These are phyloP conservation scores for Sugiyamaella grinbergsii DNA, from an alignment of 1,139 yeast species.

Conservation along the genomic window DNA sequence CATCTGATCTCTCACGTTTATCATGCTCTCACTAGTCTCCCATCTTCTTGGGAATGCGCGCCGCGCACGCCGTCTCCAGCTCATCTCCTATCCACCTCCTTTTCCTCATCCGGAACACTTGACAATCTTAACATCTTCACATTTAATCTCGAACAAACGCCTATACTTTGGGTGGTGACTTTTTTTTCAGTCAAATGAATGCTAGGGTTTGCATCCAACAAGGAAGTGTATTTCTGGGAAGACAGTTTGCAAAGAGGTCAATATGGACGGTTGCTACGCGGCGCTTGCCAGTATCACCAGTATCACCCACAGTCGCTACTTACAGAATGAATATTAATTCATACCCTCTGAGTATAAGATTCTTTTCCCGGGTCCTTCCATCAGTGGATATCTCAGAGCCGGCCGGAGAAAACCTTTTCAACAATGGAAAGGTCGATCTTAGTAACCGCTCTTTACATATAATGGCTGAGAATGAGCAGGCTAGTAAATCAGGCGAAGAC, in stretches of 20 bases:
- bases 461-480: slow-evolving; percentile 1
- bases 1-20: background rate
- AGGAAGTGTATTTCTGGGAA: background rate
- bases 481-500: background rate
- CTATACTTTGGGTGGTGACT: background rate
- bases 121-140: background rate
- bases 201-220: slow-evolving; percentile 6
- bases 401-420: slow-evolving; percentile 1
- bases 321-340: background rate
- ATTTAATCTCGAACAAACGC: background rate
- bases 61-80: slow-evolving; percentile 2
- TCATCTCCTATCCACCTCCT: background rate
- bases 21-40: too few relatives aligned
- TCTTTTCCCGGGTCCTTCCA: slow-evolving; percentile 2
- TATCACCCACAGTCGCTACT: background rate
- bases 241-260: background rate
- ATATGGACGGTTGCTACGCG: background rate
- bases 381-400: slow-evolving; percentile 6
- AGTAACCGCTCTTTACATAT: slow-evolving; percentile 1
- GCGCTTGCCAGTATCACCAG: background rate
- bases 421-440: slow-evolving; percentile 1
- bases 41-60: too few relatives aligned
- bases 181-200: slow-evolving; percentile 5
- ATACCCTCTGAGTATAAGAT: background rate
- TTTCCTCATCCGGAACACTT: background rate